Conservation (phyloP, 306 rosid species). For the Dalbergia oliveri region DNA sequence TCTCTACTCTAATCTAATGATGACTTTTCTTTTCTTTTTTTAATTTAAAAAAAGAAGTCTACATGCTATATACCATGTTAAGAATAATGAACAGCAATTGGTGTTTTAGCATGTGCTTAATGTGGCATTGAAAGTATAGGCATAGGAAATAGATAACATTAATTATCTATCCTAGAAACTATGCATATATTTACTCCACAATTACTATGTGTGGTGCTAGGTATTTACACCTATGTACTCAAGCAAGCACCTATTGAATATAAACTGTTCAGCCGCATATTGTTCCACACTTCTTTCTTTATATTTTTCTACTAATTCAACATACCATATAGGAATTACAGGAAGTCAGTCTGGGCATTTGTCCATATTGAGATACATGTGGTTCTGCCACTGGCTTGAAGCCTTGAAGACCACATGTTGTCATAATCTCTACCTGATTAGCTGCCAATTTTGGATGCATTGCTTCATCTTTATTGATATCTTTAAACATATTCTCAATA, state of each 20-base stretch:
- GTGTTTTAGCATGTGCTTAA: too few species aligned
- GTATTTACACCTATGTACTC: too few species aligned
- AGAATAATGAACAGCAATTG: too few species aligned
- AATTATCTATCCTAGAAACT: too few species aligned
- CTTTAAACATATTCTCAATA: background rate
- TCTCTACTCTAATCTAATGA: background rate
- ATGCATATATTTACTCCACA: too few species aligned
- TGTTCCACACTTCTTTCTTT: too few species aligned
- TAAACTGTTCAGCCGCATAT: too few species aligned
- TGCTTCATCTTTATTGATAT: conserved; percentile 33
- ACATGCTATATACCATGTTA: background rate
- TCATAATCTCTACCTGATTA: conserved; percentile 1
- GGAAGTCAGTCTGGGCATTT: background rate
- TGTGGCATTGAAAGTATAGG: too few species aligned
- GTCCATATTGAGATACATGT: background rate
- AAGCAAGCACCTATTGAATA: too few species aligned
- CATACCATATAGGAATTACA: background rate
- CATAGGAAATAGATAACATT: too few species aligned
- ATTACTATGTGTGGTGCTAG: too few species aligned
- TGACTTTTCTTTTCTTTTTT: background rate
- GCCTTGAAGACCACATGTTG: conserved; percentile 10
- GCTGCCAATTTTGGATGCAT: conserved; percentile 29
- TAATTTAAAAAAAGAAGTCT: background rate
- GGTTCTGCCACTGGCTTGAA: conserved; percentile 15
- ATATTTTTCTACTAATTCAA: too few species aligned